Evolutionary conservation across 2,329 filamentous ascomycete species (phyloP).

Genomic region (Magnaporthales sp.): DNA sequence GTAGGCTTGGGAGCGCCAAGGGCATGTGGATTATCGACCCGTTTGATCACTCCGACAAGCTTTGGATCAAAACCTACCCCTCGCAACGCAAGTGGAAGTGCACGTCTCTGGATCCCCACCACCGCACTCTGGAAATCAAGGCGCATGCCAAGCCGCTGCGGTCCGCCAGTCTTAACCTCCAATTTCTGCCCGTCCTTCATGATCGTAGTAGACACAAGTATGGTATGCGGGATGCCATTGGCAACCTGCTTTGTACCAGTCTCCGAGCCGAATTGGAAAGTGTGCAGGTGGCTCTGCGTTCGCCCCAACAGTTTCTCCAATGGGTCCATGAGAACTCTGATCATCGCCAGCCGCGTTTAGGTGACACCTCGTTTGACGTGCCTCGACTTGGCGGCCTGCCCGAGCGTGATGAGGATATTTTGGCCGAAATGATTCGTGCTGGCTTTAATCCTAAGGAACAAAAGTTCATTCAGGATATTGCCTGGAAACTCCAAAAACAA

Average conservation of each 20-base stretch:
- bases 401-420: constrained; percentile 35
- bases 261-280: constrained; percentile 43
- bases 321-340: constrained; percentile 40
- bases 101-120: constrained; percentile 33
- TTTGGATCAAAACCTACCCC: constrained; percentile 58
- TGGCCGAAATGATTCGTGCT: constrained; percentile 45
- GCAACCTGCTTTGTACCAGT: constrained; percentile 36
- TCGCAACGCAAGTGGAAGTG: constrained; percentile 64
- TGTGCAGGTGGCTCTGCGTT: constrained; percentile 39
- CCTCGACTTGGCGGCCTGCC: constrained; percentile 43
- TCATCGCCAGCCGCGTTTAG: constrained; percentile 19
- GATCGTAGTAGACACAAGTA: constrained; percentile 41
- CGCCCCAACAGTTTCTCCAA: constrained; percentile 39
- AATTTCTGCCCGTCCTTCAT: constrained; percentile 60
- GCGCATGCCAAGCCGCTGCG: constrained; percentile 35
- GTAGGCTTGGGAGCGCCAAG: constrained; percentile 63
- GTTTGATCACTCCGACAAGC: constrained; percentile 29
- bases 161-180: constrained; percentile 52
- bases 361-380: constrained; percentile 16
- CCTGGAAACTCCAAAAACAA: constrained; percentile 35
- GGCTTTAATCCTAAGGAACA: constrained; percentile 48
- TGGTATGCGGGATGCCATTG: constrained; percentile 38
- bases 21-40: constrained; percentile 64
- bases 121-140: constrained; percentile 59
- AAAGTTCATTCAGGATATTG: constrained; percentile 37